Conservation (phyloP, 108 stramenopile species). For the Skeletonema potamos region DNA sequence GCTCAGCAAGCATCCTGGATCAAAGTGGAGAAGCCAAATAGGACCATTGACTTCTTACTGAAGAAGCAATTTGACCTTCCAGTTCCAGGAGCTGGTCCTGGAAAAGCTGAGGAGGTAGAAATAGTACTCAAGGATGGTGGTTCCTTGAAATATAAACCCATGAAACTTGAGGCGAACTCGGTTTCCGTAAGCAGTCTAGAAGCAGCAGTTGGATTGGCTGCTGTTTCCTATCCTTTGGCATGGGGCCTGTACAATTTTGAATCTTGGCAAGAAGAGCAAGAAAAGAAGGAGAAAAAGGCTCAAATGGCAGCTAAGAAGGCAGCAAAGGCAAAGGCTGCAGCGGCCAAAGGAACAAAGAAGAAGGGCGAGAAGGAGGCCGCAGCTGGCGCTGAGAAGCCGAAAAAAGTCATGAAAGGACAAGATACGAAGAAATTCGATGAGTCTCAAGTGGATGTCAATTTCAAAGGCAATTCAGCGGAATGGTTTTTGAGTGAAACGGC, state of each 20-base stretch:
- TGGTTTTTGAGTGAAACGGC: background rate
- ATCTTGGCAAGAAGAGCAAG: conserved; percentile 28
- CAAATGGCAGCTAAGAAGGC: conserved; percentile 32
- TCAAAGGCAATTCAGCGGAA: background rate
- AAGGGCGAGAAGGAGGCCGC: background rate
- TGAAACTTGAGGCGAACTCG: conserved; percentile 10
- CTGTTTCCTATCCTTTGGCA: conserved; percentile 30
- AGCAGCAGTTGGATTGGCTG: conserved; percentile 17
- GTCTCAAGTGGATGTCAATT: background rate
- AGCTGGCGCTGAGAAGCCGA: background rate
- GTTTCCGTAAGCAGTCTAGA: conserved; percentile 31
- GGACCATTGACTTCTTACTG: conserved; percentile 29
- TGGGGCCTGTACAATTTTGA: conserved; percentile 38
- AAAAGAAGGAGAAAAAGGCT: conserved; percentile 23
- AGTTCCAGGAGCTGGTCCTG: background rate
- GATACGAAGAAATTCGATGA: background rate
- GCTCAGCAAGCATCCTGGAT: conserved; percentile 36
- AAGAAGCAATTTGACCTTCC: conserved; percentile 27
- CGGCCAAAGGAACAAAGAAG: background rate
- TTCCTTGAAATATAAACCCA: background rate
- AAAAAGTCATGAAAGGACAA: conserved; percentile 13
- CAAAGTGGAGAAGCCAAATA: conserved; percentile 35
- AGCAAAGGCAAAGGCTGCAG: conserved; percentile 3
- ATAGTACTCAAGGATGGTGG: background rate
- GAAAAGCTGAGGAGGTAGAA: background rate